Base-by-base conservation (phyloP, 2,329 filamentous ascomycete genomes). In the Myriosclerotinia scirpicola region DNA sequence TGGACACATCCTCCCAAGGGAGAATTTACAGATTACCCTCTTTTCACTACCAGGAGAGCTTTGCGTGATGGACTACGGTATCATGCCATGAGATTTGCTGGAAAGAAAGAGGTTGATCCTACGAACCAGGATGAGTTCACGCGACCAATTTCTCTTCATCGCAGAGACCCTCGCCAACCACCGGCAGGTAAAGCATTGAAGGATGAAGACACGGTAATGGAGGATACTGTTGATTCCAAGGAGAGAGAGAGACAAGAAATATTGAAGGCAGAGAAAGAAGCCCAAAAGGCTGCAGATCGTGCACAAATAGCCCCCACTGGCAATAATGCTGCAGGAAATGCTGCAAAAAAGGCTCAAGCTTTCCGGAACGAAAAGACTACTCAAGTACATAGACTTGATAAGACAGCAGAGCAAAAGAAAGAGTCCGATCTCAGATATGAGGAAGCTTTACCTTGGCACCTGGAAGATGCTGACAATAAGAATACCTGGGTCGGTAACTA, bases 391-490 rank as follows among this genome's bases (percentile, higher is more conserved):
- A 88, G 92, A 71, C 86, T 90, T n/a, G 91, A 96, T 67, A 84
- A 85, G 65, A 84, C 85, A 7, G 86, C 88, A 75, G 87, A 87
- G 1, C 84, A 80, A 81, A 95, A 85, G 83, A 96, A 84, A 81
- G 84, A 87, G 67, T 82, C 83, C 0, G 85, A 87, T 66, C 87
- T 87, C 79, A 90, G 93, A 70, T 99, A 98, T 72, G 95, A 98
- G 77, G 95, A 99, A 78, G 92, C 94, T 5, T 82, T 97, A 60
- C 95, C 95, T 7, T 99, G 95, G 95, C 93, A 97, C 77, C 79
- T 99, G 46, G 95, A 99, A 76, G 95, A 99, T 77, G 96, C 93
- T 52, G 94, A 99, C 74, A 92, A 93, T 70, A 97, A 94, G 77
- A 94, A 97, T 73, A 90, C 91, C 3, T 98, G 93, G 92, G 89